Conservation (phyloP, 441 rosid species). For the Populus trichocarpa region DNA sequence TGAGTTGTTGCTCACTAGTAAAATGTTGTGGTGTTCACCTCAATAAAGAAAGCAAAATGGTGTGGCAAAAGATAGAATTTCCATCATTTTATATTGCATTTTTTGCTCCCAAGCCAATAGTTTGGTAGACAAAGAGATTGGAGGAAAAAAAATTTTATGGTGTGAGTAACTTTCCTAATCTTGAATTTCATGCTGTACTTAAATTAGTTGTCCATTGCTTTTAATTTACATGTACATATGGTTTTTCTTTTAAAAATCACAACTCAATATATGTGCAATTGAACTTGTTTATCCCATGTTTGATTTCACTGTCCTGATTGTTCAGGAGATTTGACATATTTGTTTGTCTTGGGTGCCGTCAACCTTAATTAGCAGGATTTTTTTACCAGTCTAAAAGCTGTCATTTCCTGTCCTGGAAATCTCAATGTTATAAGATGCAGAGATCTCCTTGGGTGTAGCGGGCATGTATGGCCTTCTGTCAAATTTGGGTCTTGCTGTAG, state of each 20-base stretch:
- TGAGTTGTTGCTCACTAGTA: not conserved
- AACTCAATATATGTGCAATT: not conserved
- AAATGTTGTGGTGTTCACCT: not conserved
- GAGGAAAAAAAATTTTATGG: not conserved
- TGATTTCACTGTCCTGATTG: not conserved
- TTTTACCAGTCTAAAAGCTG: too few species aligned
- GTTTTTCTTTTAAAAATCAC: not conserved
- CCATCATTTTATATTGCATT: not conserved
- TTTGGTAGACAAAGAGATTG: not conserved
- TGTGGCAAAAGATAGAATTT: too few species aligned
- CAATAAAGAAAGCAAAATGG: too few species aligned
- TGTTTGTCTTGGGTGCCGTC: not conserved
- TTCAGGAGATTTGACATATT: not conserved
- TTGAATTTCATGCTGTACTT: slow-evolving; percentile 7
- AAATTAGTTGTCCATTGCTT: not conserved
- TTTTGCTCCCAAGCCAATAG: not conserved
- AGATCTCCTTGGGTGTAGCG: too few species aligned
- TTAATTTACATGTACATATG: not conserved
- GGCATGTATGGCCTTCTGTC: not conserved
- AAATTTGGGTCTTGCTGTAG: not conserved
- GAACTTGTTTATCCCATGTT: not conserved
- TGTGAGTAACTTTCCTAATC: not conserved
- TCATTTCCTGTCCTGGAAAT: too few species aligned
- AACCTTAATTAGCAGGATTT: too few species aligned
- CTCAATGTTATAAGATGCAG: too few species aligned